A percentile compares a stretch with the other conserved stretches of the same genome.
Conservation (phyloP, 345 rosid species). For the Psidium guajava region DNA sequence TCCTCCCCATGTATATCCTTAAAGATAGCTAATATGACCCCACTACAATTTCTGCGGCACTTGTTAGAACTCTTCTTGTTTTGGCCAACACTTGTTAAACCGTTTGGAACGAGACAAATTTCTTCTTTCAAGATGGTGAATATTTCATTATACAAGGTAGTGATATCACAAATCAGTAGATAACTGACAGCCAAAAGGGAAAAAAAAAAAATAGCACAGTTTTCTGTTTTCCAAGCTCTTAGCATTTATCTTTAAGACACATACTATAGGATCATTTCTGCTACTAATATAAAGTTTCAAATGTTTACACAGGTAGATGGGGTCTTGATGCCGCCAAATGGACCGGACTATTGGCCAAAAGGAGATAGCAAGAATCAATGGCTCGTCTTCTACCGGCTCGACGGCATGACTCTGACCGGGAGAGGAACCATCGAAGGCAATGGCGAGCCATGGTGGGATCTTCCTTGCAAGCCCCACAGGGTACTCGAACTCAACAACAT, state of each 20-base stretch:
- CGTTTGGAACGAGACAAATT: not conserved
- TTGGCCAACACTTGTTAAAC: not conserved
- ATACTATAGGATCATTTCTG: not conserved
- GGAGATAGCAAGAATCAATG: slow-evolving; percentile 68
- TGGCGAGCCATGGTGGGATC: slow-evolving; percentile 97
- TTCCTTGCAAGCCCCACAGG: slow-evolving; percentile 98
- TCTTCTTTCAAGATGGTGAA: not conserved
- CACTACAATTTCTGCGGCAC: not conserved
- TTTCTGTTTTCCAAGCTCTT: not conserved
- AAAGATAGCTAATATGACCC: not conserved
- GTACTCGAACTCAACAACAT: slow-evolving; percentile 15
- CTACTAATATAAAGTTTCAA: not conserved
- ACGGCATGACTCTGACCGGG: slow-evolving; percentile 56
- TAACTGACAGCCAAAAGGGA: not conserved
- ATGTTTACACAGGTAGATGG: slow-evolving; percentile 53
- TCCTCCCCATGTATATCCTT: not conserved
- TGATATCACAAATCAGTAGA: not conserved
- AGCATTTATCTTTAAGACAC: not conserved
- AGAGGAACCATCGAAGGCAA: slow-evolving; percentile 88
- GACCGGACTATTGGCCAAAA: slow-evolving; percentile 82
- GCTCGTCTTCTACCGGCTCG: slow-evolving; percentile 80
- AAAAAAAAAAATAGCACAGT: not conserved
- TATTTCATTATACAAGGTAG: not conserved
- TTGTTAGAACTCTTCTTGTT: not conserved
- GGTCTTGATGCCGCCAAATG: slow-evolving; percentile 76